phyloP scores from a whole-genome alignment of 1,284 basidiomycete genomes.

The Violaceomyces palustris region DNA sequence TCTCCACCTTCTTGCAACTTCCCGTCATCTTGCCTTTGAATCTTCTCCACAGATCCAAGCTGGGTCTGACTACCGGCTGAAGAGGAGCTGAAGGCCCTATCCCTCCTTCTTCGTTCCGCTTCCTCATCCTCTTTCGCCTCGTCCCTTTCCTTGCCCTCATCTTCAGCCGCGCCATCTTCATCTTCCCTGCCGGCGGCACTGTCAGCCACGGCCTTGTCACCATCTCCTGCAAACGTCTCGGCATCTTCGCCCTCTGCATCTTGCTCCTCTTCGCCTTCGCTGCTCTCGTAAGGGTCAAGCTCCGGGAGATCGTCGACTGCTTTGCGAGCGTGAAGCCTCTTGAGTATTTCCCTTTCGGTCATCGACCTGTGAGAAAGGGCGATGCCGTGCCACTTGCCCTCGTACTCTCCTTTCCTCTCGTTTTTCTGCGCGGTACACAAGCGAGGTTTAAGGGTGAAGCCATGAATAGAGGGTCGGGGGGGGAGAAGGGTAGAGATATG shows the following conservation, averaged over 20 bases:
- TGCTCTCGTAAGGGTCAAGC: slow-evolving; percentile 27
- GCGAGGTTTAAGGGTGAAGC: neutral
- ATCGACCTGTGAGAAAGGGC: slow-evolving; percentile 31
- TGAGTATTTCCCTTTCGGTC: slow-evolving; percentile 22
- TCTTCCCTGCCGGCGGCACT: slow-evolving; percentile 2
- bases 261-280: slow-evolving; percentile 23
- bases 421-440: neutral
- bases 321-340: slow-evolving; percentile 20
- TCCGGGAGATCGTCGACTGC: slow-evolving; percentile 34
- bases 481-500: no score
- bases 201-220: no score
- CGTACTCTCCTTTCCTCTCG: no score
- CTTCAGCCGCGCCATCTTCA: slow-evolving; percentile 6
- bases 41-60: neutral
- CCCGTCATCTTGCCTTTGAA: no score
- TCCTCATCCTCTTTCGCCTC: slow-evolving; percentile 6
- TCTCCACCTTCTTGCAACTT: neutral
- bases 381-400: slow-evolving; percentile 44
- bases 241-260: slow-evolving; percentile 5
- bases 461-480: no score
- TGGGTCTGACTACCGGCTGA: neutral
- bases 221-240: neutral
- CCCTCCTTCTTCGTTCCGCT: neutral
- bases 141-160: slow-evolving; percentile 5
- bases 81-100: neutral